Evolutionary conservation across 495 filamentous ascomycete species (phyloP).

Genomic region (Aspergillus funiculosus): DNA sequence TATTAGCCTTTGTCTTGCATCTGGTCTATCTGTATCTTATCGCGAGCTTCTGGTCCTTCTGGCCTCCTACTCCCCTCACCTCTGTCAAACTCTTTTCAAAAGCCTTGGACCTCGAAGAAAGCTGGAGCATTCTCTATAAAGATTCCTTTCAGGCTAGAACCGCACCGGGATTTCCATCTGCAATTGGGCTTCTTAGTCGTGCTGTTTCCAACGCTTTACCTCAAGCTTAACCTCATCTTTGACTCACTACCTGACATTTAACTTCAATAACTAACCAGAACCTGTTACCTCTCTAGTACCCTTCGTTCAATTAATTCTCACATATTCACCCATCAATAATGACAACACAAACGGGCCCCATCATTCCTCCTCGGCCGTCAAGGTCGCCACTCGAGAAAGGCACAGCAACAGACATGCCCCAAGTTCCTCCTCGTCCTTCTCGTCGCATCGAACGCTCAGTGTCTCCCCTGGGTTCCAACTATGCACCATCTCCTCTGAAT

Average conservation of each 20-base stretch:
- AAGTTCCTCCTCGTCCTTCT: constrained; percentile 66
- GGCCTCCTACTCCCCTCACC: too few relatives aligned
- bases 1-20: constrained; percentile 4
- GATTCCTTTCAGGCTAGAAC: too few relatives aligned
- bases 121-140: too few relatives aligned
- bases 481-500: constrained; percentile 81
- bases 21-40: constrained; percentile 13
- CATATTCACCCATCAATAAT: constrained; percentile 24
- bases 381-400: constrained; percentile 43
- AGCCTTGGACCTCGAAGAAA: too few relatives aligned
- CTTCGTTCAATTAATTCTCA: constrained; percentile 1
- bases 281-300: neutral
- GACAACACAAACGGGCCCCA: constrained; percentile 42
- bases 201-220: too few relatives aligned
- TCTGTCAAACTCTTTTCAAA: too few relatives aligned
- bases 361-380: constrained; percentile 46
- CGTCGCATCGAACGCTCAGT: constrained; percentile 66
- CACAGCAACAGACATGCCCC: constrained; percentile 36
- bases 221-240: too few relatives aligned
- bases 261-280: neutral
- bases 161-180: too few relatives aligned
- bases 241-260: too few relatives aligned
- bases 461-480: constrained; percentile 71
- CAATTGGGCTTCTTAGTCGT: too few relatives aligned
- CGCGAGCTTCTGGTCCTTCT: constrained; percentile 2